phyloP scores from a whole-genome alignment of 179 eudicot species.

The Vitellaria paradoxa region DNA sequence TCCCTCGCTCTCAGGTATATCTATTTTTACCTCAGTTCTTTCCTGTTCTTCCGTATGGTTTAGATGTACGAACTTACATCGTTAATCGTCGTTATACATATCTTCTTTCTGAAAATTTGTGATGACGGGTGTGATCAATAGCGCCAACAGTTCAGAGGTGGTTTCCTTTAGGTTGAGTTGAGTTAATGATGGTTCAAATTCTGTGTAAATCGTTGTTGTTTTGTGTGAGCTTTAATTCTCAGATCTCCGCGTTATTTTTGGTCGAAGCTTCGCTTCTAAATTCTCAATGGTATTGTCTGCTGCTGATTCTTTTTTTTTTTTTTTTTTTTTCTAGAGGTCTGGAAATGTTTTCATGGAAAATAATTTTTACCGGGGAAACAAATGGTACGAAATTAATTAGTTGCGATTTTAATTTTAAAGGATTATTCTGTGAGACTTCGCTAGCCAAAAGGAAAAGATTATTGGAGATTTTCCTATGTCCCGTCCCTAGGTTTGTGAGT shows the following conservation, averaged over 20 bases:
- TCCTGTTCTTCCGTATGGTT: not conserved
- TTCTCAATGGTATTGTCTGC: not conserved
- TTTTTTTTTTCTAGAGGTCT: no score
- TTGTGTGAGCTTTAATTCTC: not conserved
- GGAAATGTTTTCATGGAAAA: not conserved
- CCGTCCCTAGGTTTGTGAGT: no score
- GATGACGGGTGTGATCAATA: not conserved
- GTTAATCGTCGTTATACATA: not conserved
- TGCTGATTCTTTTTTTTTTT: not conserved
- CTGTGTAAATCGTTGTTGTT: not conserved
- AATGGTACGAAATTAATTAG: not conserved
- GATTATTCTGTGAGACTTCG: not conserved
- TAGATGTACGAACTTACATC: no score
- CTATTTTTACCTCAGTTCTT: not conserved
- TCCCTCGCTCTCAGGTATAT: conserved; percentile 40
- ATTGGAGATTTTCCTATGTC: not conserved
- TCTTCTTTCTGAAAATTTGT: not conserved
- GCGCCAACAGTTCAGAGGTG: not conserved
- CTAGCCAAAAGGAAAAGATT: no score
- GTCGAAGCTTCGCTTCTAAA: not conserved
- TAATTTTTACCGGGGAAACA: not conserved
- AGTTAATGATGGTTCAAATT: not conserved
- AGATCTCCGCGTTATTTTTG: not conserved
- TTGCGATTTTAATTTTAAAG: not conserved
- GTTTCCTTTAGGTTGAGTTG: not conserved